phyloP scores from a whole-genome alignment of 2,329 filamentous ascomycete genomes.

The Mycogone perniciosa region DNA sequence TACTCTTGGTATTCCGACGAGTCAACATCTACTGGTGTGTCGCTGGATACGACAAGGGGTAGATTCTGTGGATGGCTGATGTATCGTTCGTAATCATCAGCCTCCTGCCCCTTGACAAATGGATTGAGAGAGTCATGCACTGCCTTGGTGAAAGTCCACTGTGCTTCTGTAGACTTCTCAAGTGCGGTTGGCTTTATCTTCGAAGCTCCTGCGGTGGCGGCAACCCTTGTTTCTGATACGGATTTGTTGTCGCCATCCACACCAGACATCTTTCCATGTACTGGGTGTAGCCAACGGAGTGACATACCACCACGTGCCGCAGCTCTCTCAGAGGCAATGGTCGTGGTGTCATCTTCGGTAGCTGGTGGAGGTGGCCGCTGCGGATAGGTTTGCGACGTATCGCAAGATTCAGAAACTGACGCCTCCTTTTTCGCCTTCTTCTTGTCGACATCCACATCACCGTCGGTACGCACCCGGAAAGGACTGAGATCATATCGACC shows the following conservation, averaged over 20 bases:
- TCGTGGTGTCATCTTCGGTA: conserved; percentile 36
- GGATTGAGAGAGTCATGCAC: conserved; percentile 83
- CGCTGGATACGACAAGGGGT: conserved; percentile 69
- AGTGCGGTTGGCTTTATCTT: conserved; percentile 52
- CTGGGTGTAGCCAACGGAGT: conserved; percentile 55
- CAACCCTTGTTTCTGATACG: conserved; percentile 4
- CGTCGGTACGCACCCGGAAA: conserved; percentile 69
- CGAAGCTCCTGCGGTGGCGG: neutral
- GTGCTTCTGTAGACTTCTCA: conserved; percentile 75
- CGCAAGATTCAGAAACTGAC: conserved; percentile 58
- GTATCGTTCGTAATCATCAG: conserved; percentile 82
- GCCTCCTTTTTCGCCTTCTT: conserved; percentile 62
- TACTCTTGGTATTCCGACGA: conserved; percentile 73
- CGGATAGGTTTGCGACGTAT: conserved; percentile 18
- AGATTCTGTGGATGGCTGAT: conserved; percentile 84
- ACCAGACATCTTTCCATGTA: conserved; percentile 30
- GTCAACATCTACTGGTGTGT: conserved; percentile 54
- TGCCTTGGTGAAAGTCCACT: conserved; percentile 84
- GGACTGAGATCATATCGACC: conserved; percentile 80
- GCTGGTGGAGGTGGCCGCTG: conserved; percentile 17
- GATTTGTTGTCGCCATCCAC: neutral
- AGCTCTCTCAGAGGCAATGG: conserved; percentile 32
- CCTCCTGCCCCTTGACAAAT: conserved; percentile 67
- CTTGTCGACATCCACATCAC: conserved; percentile 54
- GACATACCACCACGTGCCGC: conserved; percentile 41